phyloP scores from a whole-genome alignment of 164 flowering plant species.

The Kalanchoe fedtschenkoi region DNA sequence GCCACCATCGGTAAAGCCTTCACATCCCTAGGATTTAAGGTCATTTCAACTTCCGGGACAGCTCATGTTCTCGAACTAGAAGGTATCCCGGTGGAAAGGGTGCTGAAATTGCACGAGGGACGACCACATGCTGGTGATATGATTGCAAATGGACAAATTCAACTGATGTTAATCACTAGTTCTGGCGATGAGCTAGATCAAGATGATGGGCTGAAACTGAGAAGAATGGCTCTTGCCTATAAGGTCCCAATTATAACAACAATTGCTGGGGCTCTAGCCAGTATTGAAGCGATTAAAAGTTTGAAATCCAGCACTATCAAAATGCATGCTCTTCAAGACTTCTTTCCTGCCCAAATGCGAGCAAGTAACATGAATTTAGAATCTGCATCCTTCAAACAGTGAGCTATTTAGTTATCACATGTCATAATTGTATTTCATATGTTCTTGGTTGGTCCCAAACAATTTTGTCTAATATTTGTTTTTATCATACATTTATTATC shows the following conservation, averaged over 20 bases:
- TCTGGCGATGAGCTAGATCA: slow-evolving; percentile 75
- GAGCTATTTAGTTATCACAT: not conserved
- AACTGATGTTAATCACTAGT: slow-evolving; percentile 89
- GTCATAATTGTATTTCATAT: not conserved
- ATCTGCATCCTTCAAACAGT: slow-evolving; percentile 28
- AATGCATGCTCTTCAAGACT: slow-evolving; percentile 82
- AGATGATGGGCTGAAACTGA: slow-evolving; percentile 64
- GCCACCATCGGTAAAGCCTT: slow-evolving; percentile 58
- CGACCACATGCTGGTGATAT: slow-evolving; percentile 89
- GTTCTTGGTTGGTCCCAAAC: too few species aligned
- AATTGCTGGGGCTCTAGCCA: slow-evolving; percentile 81
- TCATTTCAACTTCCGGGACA: slow-evolving; percentile 77
- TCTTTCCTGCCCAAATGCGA: slow-evolving; percentile 27
- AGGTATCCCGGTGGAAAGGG: slow-evolving; percentile 61
- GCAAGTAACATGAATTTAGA: slow-evolving; percentile 24
- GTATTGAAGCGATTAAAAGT: slow-evolving; percentile 67
- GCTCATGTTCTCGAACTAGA: slow-evolving; percentile 65
- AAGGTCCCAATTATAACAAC: slow-evolving; percentile 84
- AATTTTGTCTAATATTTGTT: slow-evolving; percentile 8
- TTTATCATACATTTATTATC: not conserved
- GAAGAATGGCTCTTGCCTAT: slow-evolving; percentile 87
- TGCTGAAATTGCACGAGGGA: slow-evolving; percentile 90
- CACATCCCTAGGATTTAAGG: slow-evolving; percentile 46
- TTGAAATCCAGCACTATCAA: slow-evolving; percentile 44
- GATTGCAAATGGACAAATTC: slow-evolving; percentile 77